Conservation (phyloP, 352 stramenopile species). For the Peronospora destructor region DNA sequence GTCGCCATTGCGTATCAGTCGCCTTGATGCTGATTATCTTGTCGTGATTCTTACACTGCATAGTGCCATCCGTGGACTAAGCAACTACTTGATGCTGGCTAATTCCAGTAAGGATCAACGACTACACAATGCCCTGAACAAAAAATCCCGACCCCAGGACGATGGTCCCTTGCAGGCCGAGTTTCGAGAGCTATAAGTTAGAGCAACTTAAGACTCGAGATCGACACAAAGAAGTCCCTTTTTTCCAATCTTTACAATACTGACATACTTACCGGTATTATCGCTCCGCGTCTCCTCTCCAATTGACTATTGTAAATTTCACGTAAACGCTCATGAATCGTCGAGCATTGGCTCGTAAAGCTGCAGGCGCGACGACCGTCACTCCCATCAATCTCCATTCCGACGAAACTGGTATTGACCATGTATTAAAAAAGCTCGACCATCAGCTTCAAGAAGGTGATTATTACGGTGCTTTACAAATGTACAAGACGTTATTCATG, state of each 20-base stretch:
- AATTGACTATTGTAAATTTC: neutral
- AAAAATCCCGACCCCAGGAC: slow-evolving; percentile 30
- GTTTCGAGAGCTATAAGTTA: slow-evolving; percentile 65
- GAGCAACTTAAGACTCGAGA: neutral
- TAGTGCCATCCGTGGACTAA: slow-evolving; percentile 73
- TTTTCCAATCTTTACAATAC: too few relatives aligned
- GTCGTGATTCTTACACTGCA: neutral
- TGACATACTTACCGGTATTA: neutral
- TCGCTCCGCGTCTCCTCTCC: neutral
- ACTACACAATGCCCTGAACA: slow-evolving; percentile 74
- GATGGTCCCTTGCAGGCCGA: slow-evolving; percentile 58
- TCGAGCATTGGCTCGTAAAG: slow-evolving; percentile 57
- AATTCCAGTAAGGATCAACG: slow-evolving; percentile 87
- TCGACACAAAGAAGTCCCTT: neutral
- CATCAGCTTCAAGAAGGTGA: slow-evolving; percentile 64
- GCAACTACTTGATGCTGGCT: slow-evolving; percentile 84
- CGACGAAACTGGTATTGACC: slow-evolving; percentile 56
- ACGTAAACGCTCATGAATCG: slow-evolving; percentile 50
- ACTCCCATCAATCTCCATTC: slow-evolving; percentile 13
- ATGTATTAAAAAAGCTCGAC: slow-evolving; percentile 73
- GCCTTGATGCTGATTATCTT: neutral
- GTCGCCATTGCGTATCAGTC: too few relatives aligned
- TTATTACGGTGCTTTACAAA: slow-evolving; percentile 83
- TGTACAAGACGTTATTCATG: slow-evolving; percentile 90
- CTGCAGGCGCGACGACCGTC: slow-evolving; percentile 40